Evolutionary conservation across 116 monocot species (phyloP).

Genomic region (Thalassia testudinum): DNA sequence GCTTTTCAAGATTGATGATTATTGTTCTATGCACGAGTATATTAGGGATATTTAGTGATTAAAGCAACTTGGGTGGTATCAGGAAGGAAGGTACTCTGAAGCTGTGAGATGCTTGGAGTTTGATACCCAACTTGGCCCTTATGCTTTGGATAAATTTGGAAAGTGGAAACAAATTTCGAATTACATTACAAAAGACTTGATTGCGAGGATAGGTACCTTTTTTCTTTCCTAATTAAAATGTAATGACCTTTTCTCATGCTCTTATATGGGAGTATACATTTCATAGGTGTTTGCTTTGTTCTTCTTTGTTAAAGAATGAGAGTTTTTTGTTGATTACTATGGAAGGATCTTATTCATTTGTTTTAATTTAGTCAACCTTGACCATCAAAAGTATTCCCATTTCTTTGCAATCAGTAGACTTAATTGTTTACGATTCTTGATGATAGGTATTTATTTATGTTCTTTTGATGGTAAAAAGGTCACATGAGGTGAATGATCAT

Average conservation of each 20-base stretch:
- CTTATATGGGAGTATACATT: not conserved
- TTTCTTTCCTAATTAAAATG: not conserved
- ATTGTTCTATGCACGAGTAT: too few relatives aligned
- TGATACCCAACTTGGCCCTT: slow-evolving; percentile 79
- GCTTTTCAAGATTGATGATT: too few relatives aligned
- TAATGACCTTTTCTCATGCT: not conserved
- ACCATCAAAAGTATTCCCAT: too few relatives aligned
- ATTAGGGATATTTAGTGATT: too few relatives aligned
- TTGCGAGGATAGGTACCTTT: slow-evolving; percentile 52
- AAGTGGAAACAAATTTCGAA: slow-evolving; percentile 72
- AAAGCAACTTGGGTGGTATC: too few relatives aligned
- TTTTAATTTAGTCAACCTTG: too few relatives aligned
- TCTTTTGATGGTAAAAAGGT: too few relatives aligned
- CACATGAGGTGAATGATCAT: too few relatives aligned
- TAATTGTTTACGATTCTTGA: too few relatives aligned
- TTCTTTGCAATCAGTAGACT: too few relatives aligned
- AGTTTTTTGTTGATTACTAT: not conserved
- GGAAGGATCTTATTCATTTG: too few relatives aligned
- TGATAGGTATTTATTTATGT: too few relatives aligned
- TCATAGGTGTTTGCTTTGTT: not conserved
- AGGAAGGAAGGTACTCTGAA: slow-evolving; percentile 56
- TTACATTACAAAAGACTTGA: slow-evolving; percentile 50
- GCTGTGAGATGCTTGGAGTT: slow-evolving; percentile 73
- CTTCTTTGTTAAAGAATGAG: not conserved
- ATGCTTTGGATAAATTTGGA: slow-evolving; percentile 52